Evolutionary conservation across 2,329 filamentous ascomycete species (phyloP).

Genomic region (Pseudocercospora vitis): DNA sequence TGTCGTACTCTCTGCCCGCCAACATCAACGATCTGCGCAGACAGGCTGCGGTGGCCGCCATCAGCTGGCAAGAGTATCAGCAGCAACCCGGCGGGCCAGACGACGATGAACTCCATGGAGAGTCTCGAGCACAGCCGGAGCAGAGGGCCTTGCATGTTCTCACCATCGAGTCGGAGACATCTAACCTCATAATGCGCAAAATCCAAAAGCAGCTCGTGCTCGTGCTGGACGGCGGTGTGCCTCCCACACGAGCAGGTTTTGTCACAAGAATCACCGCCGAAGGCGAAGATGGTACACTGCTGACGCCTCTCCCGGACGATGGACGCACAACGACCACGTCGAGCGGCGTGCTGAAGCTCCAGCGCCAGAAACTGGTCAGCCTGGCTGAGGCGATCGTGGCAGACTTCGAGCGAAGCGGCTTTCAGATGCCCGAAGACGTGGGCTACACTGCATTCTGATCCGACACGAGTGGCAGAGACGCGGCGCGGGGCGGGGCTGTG

Average conservation of each 20-base stretch:
- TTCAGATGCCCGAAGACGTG: constrained; percentile 49
- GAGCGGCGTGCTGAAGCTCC: constrained; percentile 47
- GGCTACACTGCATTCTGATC: constrained; percentile 36
- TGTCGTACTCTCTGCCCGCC: constrained; percentile 51
- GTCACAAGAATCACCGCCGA: constrained; percentile 48
- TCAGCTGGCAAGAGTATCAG: constrained; percentile 51
- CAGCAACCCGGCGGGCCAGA: constrained; percentile 16
- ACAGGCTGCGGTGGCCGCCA: constrained; percentile 50
- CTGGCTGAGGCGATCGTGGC: constrained; percentile 45
- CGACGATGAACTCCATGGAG: constrained; percentile 24
- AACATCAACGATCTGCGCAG: constrained; percentile 52
- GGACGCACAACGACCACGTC: constrained; percentile 13
- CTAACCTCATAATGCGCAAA: constrained; percentile 49
- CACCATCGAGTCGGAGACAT: constrained; percentile 47
- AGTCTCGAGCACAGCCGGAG: constrained; percentile 21
- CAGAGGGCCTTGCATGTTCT: constrained; percentile 43
- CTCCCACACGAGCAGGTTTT: constrained; percentile 41
- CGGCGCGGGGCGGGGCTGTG: not conserved
- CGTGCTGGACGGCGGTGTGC: constrained; percentile 50
- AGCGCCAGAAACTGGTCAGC: constrained; percentile 50
- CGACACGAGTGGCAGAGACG: not conserved
- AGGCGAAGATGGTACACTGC: constrained; percentile 41
- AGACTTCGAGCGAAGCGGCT: constrained; percentile 48
- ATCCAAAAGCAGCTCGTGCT: constrained; percentile 50
- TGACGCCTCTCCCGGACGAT: constrained; percentile 14